Percentiles rank a stretch among this genome's conserved stretches.
These are phyloP conservation scores for Farysia itapuensis DNA, from an alignment of 1,284 basidiomycete species.

Conservation along the genomic window DNA sequence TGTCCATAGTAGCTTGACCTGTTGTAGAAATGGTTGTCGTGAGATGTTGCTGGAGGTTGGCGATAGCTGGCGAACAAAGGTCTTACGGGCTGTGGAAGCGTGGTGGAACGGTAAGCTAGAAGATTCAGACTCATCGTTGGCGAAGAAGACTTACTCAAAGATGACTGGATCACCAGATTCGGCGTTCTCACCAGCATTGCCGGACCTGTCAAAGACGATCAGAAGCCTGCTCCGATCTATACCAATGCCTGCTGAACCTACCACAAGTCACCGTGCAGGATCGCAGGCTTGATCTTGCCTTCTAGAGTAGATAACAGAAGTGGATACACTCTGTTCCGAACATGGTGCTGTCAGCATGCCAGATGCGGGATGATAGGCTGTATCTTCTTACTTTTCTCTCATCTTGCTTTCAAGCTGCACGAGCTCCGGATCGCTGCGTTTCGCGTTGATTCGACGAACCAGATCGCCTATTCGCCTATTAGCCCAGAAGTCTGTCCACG, in stretches of 20 bases:
- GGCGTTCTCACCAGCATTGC: conserved; percentile 21
- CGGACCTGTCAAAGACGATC: too few species aligned
- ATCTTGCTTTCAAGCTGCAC: conserved; percentile 16
- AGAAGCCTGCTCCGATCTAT: too few species aligned
- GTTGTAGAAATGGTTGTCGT: not conserved
- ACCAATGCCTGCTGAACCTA: conserved; percentile 1
- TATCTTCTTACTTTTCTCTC: conserved; percentile 12
- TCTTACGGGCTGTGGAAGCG: too few species aligned
- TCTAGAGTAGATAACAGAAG: conserved; percentile 20
- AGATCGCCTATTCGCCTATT: conserved; percentile 26
- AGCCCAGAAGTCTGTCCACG: conserved; percentile 27
- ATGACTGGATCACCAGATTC: conserved; percentile 20
- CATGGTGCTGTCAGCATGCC: not conserved
- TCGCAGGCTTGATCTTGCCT: conserved; percentile 24
- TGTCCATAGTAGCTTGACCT: conserved; percentile 38
- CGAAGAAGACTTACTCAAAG: conserved; percentile 21
- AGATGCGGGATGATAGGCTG: not conserved
- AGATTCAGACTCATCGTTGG: too few species aligned
- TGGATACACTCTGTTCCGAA: conserved; percentile 11
- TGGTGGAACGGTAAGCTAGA: too few species aligned
- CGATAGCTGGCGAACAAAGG: too few species aligned
- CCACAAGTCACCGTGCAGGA: conserved; percentile 36
- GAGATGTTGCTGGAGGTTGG: too few species aligned
- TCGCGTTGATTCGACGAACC: conserved; percentile 7
- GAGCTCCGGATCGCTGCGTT: conserved; percentile 13